A percentile compares a stretch with the other conserved stretches of the same genome.
These are phyloP conservation scores for Didymella segeticola DNA, from an alignment of 2,329 filamentous ascomycete species.

Conservation along the genomic window DNA sequence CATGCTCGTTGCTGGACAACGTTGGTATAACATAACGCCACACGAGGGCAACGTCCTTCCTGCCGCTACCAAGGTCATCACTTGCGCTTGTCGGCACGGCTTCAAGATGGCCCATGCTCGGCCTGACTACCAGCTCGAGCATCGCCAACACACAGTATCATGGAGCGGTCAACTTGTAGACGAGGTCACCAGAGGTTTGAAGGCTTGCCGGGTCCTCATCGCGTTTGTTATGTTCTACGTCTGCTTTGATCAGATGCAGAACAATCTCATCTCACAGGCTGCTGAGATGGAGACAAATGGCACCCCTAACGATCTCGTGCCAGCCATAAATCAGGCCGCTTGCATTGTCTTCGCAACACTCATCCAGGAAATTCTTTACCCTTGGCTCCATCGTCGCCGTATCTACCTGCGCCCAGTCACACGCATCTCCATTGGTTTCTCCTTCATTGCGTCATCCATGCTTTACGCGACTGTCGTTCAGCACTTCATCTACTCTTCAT, in stretches of 20 bases:
- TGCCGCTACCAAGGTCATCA: constrained; percentile 33
- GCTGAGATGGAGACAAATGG: constrained; percentile 42
- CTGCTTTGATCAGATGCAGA: constrained; percentile 50
- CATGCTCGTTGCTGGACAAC: constrained; percentile 54
- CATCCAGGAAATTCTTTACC: constrained; percentile 39
- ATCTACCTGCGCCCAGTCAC: constrained; percentile 40
- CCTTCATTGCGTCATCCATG: constrained; percentile 39
- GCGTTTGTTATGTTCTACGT: constrained; percentile 47
- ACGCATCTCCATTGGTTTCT: constrained; percentile 42
- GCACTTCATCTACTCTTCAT: constrained; percentile 39
- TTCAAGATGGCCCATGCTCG: constrained; percentile 37
- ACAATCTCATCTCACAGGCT: constrained; percentile 49
- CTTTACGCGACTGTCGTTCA: constrained; percentile 41
- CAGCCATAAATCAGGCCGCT: constrained; percentile 40
- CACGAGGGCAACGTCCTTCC: constrained; percentile 34
- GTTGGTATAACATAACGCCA: constrained; percentile 29
- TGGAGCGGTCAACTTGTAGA: constrained; percentile 37
- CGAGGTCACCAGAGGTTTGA: constrained; percentile 39
- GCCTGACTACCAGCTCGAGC: constrained; percentile 34
- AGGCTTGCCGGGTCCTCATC: constrained; percentile 43
- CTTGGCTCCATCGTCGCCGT: constrained; percentile 33
- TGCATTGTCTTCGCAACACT: constrained; percentile 44
- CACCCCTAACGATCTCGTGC: constrained; percentile 47
- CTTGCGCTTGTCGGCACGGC: constrained; percentile 35
- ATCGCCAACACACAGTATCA: constrained; percentile 27